These are phyloP conservation scores for Obba rivulosa DNA, from an alignment of 768 basidiomycete species.

Conservation along the genomic window DNA sequence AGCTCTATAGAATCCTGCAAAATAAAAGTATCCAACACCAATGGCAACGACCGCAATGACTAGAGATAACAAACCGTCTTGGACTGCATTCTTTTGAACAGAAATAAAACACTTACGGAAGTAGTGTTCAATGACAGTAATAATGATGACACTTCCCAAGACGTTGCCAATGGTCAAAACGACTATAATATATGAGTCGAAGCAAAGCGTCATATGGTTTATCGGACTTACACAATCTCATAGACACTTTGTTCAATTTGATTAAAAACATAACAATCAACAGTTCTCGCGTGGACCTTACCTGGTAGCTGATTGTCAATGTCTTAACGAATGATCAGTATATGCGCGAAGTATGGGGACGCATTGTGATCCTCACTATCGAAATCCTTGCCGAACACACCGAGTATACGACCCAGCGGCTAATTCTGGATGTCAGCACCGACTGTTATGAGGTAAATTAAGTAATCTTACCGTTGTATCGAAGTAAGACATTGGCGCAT, in stretches of 20 bases:
- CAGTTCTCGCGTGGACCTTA: constrained; percentile 20
- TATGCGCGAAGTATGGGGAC: neutral
- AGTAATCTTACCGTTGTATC: constrained; percentile 49
- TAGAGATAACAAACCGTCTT: constrained; percentile 14
- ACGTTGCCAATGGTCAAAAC: constrained; percentile 46
- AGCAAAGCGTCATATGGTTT: no score
- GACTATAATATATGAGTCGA: constrained; percentile 28
- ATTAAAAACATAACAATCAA: neutral
- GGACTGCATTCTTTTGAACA: neutral
- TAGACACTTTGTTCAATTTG: constrained; percentile 37
- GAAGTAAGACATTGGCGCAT: constrained; percentile 75
- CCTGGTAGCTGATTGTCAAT: constrained; percentile 59
- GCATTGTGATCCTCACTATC: constrained; percentile 37
- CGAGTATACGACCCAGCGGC: constrained; percentile 57
- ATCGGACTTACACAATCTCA: constrained; percentile 45
- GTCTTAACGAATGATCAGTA: constrained; percentile 25
- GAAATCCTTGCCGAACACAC: constrained; percentile 63
- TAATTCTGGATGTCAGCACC: neutral
- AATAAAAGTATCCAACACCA: constrained; percentile 56
- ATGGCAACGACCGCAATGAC: constrained; percentile 53
- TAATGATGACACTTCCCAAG: constrained; percentile 46
- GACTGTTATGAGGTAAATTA: neutral
- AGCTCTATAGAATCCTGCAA: constrained; percentile 62
- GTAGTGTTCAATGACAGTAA: constrained; percentile 54
- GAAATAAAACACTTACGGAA: constrained; percentile 53